These are phyloP conservation scores for Dryas drummondii DNA, from an alignment of 306 rosid genomes.

Conservation along the genomic window DNA sequence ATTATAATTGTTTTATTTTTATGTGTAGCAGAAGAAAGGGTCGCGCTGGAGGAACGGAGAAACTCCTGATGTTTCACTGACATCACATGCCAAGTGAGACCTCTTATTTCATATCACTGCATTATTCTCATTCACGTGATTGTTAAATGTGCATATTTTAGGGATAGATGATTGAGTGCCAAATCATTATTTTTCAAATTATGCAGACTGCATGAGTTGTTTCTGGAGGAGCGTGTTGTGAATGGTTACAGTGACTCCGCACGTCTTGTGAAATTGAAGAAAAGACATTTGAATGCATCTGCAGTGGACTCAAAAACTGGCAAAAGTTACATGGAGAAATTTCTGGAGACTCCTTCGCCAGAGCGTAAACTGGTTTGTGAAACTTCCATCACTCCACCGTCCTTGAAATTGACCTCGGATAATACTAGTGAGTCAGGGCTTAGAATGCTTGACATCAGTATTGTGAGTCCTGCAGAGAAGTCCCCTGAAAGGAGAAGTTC, in stretches of 20 bases:
- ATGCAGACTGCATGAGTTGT: conserved; percentile 81
- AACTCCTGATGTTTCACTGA: conserved; percentile 48
- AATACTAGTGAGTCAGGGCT: conserved; percentile 53
- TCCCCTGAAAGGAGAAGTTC: conserved; percentile 46
- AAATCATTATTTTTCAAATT: conserved; percentile 25
- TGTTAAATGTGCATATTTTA: conserved; percentile 23
- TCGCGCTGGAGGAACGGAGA: conserved; percentile 64
- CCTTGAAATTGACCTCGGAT: conserved; percentile 36
- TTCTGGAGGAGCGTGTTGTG: conserved; percentile 80
- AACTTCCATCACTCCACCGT: conserved; percentile 47
- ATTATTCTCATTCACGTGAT: conserved; percentile 20
- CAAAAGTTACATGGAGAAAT: conserved; percentile 80
- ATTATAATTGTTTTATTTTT: conserved; percentile 18
- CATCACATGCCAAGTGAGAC: conserved; percentile 82
- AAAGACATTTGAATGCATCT: conserved; percentile 63
- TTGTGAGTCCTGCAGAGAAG: conserved; percentile 49
- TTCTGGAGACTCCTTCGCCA: conserved; percentile 59
- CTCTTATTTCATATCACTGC: conserved; percentile 35
- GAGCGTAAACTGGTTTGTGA: conserved; percentile 57
- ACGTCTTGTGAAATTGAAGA: conserved; percentile 73
- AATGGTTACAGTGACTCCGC: conserved; percentile 72
- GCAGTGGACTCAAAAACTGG: conserved; percentile 55
- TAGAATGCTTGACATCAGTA: conserved; percentile 70
- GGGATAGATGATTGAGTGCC: conserved; percentile 28
- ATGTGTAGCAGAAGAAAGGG: conserved; percentile 65